Evolutionary conservation across 2,329 filamentous ascomycete species (phyloP), one percentile per base, ranked within the genome.

Genomic region (Corynespora cassiicola): DNA sequence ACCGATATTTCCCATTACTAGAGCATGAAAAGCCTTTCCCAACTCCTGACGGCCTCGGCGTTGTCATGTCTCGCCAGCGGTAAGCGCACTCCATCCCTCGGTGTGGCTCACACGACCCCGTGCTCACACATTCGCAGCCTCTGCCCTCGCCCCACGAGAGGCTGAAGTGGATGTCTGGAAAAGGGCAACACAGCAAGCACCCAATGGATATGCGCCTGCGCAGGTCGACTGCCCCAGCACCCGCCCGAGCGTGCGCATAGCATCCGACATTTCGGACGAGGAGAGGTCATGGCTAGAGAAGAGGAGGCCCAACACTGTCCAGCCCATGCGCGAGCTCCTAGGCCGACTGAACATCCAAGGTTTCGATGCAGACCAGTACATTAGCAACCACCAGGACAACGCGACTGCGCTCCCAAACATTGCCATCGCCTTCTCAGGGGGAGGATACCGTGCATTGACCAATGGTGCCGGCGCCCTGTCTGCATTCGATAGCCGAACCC

Each of bases 381-480:
- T 97, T 54, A 76, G 84, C 36, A 71, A 70, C 2, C 66, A 81
- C 43, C 69, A 70, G 18, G 70, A 72, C 45, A 85, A 87, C 65
- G 72, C 72, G 1, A 76, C 76, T 11, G 73, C 75, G 1, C 56
- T 86, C 17, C 84, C 85, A 0, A 87, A 85, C 52, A 84, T 95
- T 45, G 89, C 77, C 11, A 80, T 95, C 47, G 88, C 90, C 8
- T 75, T 87, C 28, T 94, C 88, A 0, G 90, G 90, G 9, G 90
- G 90, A 62, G 90, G 90, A 22, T 95, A 94, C 65, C 79, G 90
- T 39, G 90, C 90, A n/a, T 76, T 95, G 72, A 75, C 91, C 73
- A 92, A 87, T 60, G 90, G 88, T 23, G 90, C 85, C 11, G 90
- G 90, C 44, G 86, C 85, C 27, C 56, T 95, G 11, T 81, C 87